Base-by-base conservation (phyloP, 805 yeast species). In the Maudiozyma bulderi region DNA sequence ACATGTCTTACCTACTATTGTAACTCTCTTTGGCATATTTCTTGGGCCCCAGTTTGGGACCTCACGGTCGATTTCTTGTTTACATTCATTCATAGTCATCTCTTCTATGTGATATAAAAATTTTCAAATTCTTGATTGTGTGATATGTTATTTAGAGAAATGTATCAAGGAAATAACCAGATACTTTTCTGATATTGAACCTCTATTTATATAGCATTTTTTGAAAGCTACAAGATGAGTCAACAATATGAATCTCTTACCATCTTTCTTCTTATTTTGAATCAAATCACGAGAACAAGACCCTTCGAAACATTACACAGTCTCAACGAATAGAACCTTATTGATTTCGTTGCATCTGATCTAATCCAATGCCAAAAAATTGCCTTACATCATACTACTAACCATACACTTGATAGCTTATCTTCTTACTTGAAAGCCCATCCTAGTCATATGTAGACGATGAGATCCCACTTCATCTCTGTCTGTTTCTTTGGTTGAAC, bases 1-100 rank as follows among this genome's bases (percentile, higher is more conserved):
- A 43, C 60, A 54, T 15, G 37, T 47, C 11, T 45, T 47, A n/a
- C 60, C 60, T 11, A 46, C 30, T 11, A 54, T 14, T 5, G 44
- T 47, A 10, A 47, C 46, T 29, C 49, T 51, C 38, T 45, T 45
- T 11, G 58, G 60, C 30, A 33, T 31, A 13, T 42, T 26, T 38
- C 57, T 50, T 5, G 50, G 30, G 13, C 44, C 9, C 60, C 58
- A 56, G 32, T 39, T 28, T 39, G 42, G 42, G 20, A 39, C 42
- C 8, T 39, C 42, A 8, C 13, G 9, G 11, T 28, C 42, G 5
- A 39, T 39, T 39, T 39, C n/a, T 39, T 39, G 42, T 11, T 39
- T 39, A 29, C 8, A 39, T 11, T 14, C 42, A 13, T 39, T 39
- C 13, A 39, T 20, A 5, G 30, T 9, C 42, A 39, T 39, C 20